Conservation (phyloP, 495 filamentous ascomycete species). For the Podospora conica region DNA sequence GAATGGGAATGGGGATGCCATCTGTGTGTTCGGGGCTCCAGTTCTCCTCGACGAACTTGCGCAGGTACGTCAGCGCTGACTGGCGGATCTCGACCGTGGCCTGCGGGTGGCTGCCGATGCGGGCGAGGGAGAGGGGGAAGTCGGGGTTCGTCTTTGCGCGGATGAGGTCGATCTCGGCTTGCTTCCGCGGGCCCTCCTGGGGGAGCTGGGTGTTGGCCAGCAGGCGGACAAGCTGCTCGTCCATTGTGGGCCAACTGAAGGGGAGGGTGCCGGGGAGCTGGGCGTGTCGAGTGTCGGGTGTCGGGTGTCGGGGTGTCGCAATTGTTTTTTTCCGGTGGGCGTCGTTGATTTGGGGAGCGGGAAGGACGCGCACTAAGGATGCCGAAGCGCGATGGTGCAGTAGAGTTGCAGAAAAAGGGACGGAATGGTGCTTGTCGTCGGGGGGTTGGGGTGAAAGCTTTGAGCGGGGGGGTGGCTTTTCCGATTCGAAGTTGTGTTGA, state of each 20-base stretch:
- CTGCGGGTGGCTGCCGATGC: slow-evolving; percentile 68
- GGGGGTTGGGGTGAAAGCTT: not conserved
- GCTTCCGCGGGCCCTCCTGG: slow-evolving; percentile 61
- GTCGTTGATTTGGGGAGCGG: not conserved
- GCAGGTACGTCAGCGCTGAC: slow-evolving; percentile 71
- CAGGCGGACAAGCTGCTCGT: slow-evolving; percentile 75
- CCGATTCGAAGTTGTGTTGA: not conserved
- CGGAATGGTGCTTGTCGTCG: not conserved
- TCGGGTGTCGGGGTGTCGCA: slow-evolving; percentile 8
- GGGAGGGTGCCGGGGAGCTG: not conserved
- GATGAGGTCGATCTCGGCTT: slow-evolving; percentile 71
- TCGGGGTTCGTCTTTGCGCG: slow-evolving; percentile 56
- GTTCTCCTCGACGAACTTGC: slow-evolving; percentile 69
- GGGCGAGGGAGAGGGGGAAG: slow-evolving; percentile 69
- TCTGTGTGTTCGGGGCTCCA: slow-evolving; percentile 61
- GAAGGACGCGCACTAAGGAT: not conserved
- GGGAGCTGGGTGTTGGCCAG: slow-evolving; percentile 73
- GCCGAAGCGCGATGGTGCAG: not conserved
- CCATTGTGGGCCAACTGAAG: slow-evolving; percentile 59
- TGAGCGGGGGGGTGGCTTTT: not conserved
- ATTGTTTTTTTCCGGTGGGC: not conserved
- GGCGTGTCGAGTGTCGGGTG: not conserved
- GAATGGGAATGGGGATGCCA: slow-evolving; percentile 59
- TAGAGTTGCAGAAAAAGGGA: not conserved
- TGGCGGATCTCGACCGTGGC: slow-evolving; percentile 71